Evolutionary conservation across 768 basidiomycete genomes (phyloP), one percentile per base, ranked within the genome.

Genomic region (Kwoniella dendrophila): DNA sequence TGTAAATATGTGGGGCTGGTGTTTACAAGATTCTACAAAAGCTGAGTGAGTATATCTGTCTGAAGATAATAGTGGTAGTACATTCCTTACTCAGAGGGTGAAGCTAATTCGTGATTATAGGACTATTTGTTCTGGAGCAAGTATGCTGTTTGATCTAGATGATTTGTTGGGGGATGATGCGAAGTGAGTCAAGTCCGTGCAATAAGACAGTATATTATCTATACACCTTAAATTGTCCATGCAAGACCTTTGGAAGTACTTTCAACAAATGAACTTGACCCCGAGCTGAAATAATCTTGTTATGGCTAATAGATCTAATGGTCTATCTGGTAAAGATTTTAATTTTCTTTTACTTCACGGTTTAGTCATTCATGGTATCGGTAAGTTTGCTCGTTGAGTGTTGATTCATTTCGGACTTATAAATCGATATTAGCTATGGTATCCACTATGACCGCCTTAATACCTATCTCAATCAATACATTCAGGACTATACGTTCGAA

Each of bases 1-100:
- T 30, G 60, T 62, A 12, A 62, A 62, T 20, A 62, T 62, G 60
- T 62, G 60, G 60, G 60, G 60, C 4, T 62, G 60, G 60, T 62
- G 60, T 34, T 38, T 62, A 44, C 56, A 58, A 45, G 44, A 49
- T 58, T 26, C 36, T 2, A 18, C 36, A 7, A 47, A 30, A n/a
- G 41, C 24, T 12, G 43, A 60, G 59, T 60, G 50, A 45, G 59
- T 54, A 14, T 41, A 47, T 20, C 14, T 27, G 12, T 12, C 12
- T 36, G 49, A 24, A 52, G 24, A 52, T 32, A n/a, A 49, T 45
- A 24, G 8, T 24, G 24, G 5, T 11, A 45, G n/a, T 11, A 45
- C 44, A 45, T 45, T 45, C 16, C 14, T 44, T 24, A 44, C 43
- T 44, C 11, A 44, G 8, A 8, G 36, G 8, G 8, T 38, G 44